A percentile compares a stretch with the other conserved stretches of the same genome.
These are phyloP conservation scores for Aspergillus ochraceus DNA, from an alignment of 2,329 filamentous ascomycete species.

Conservation along the genomic window DNA sequence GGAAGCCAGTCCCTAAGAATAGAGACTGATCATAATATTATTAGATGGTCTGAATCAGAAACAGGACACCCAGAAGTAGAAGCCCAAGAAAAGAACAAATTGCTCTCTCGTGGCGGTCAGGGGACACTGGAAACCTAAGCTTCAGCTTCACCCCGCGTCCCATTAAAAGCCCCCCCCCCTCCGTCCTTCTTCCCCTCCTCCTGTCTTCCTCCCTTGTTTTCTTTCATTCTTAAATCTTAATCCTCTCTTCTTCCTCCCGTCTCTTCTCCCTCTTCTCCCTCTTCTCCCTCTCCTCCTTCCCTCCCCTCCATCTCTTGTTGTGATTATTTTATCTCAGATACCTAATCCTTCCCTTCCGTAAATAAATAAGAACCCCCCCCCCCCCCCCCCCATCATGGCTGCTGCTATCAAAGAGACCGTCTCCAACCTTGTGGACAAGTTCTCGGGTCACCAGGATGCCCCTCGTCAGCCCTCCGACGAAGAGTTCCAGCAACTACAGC, in stretches of 20 bases:
- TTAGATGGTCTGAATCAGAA: background rate
- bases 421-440: slow-evolving; percentile 50
- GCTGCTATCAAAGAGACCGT: slow-evolving; percentile 45
- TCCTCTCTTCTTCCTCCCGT: background rate
- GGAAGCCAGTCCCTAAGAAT: background rate
- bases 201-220: background rate
- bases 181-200: slow-evolving; percentile 1
- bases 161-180: slow-evolving; percentile 2
- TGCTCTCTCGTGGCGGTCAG: background rate
- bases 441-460: slow-evolving; percentile 43
- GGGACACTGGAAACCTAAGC: slow-evolving; percentile 6
- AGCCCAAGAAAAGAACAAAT: background rate
- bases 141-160: slow-evolving; percentile 28
- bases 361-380: background rate
- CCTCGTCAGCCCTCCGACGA: slow-evolving; percentile 59
- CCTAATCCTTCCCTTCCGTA: background rate
- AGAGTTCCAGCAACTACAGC: slow-evolving; percentile 66
- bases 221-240: background rate
- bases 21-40: background rate
- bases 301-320: background rate
- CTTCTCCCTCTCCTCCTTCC: slow-evolving; percentile 1
- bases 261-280: background rate
- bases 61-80: background rate
- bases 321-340: slow-evolving; percentile 1
- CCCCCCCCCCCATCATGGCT: slow-evolving; percentile 31